Evolutionary conservation across 140 eudicot species (phyloP), one percentile per base, ranked within the genome.

Genomic region (Bidens hawaiensis): DNA sequence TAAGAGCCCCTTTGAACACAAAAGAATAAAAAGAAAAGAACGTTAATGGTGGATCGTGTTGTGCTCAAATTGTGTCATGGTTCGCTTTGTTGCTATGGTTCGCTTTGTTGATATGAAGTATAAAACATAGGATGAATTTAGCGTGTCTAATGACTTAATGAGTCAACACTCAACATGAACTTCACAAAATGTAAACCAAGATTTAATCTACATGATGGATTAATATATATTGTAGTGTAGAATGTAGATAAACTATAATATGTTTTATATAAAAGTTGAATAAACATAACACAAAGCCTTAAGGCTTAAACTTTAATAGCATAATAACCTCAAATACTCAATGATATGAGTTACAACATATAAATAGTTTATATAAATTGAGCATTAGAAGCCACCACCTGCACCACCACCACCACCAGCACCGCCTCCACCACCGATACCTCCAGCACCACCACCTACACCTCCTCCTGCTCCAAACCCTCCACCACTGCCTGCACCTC

Each of bases 341-440:
- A 61, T 27, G 9, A 25, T 30, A 5, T 9, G n/a, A 36, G 38
- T 26, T 61, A 62, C 47, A 38, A 1, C 25, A 14, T 50, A 15
- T 50, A 42, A 38, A 71, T 61, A 62, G 4, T 47, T 34, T 60
- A 26, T 2, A 27, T 42, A 41, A 56, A 17, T 2, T 17, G 27
- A 50, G 0, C 22, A 14, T 52, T 27, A 51, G 46, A 50, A 51
- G 0, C 80, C 69, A 23, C 82, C 82, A 1, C 70, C 76, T 1
- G 67, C 64, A 0, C 79, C 84, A 0, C 76, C 84, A 0, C 88
- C 83, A 0, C 80, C 83, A 2, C 48, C 79, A 11, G 65, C 76
- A 1, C 74, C 82, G 0, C 71, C 75, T 5, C 71, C 74, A 8
- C 78, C 87, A 0, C 76, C 84, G 0, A 84, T 81, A 0, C 80